Evolutionary conservation across 2,329 filamentous ascomycete genomes (phyloP).

Genomic region (Phialophora expanda): DNA sequence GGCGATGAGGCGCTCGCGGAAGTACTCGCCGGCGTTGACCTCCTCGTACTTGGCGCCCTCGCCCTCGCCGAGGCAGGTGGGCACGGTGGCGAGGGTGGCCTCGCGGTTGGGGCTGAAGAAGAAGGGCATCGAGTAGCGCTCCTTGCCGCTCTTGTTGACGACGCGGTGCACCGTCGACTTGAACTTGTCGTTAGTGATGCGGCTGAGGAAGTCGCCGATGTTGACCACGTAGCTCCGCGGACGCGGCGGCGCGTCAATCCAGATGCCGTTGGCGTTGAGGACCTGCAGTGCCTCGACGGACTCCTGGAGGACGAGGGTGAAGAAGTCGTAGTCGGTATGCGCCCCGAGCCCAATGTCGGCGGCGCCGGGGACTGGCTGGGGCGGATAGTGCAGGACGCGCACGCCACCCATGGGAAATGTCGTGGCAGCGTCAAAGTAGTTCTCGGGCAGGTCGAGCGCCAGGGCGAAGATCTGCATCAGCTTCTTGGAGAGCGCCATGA

Average conservation of each 20-base stretch:
- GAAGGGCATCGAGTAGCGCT: constrained; percentile 61
- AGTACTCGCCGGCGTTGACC: constrained; percentile 17
- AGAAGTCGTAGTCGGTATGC: constrained; percentile 56
- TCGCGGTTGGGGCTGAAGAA: constrained; percentile 63
- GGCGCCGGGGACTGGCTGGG: constrained; percentile 36
- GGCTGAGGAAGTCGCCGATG: constrained; percentile 57
- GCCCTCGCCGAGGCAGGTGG: constrained; percentile 44
- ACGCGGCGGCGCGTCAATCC: constrained; percentile 49
- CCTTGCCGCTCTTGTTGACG: constrained; percentile 44
- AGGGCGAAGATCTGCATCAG: constrained; percentile 45
- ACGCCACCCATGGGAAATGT: constrained; percentile 52
- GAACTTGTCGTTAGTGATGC: constrained; percentile 56
- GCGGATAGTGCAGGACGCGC: constrained; percentile 52
- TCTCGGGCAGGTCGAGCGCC: constrained; percentile 46
- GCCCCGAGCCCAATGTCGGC: constrained; percentile 47
- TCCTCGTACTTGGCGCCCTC: constrained; percentile 54
- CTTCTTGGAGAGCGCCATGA: constrained; percentile 11
- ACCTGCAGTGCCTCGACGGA: constrained; percentile 58
- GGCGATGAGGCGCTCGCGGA: constrained; percentile 17
- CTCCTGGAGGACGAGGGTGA: constrained; percentile 60
- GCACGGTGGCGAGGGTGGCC: constrained; percentile 57
- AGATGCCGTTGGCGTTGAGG: constrained; percentile 49
- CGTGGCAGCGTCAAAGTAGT: constrained; percentile 45
- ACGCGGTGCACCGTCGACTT: constrained; percentile 63
- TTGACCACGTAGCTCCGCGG: constrained; percentile 56